phyloP scores from a whole-genome alignment of 129 eudicot species.

The Helianthus annuus region DNA sequence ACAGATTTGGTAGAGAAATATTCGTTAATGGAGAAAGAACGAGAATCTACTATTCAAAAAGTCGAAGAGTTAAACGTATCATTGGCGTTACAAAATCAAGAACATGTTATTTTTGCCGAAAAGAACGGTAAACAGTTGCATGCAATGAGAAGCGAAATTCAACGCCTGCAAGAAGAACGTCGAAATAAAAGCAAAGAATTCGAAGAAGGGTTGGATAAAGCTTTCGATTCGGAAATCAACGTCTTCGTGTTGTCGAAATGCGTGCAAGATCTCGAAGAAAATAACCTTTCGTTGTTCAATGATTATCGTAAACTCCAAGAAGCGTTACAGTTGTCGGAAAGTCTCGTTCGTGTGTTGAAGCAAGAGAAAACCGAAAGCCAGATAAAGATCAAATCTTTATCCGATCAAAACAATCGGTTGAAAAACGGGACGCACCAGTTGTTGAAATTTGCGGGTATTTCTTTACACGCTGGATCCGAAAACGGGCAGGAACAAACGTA shows the following conservation, averaged over 20 bases:
- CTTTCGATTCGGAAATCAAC: conserved; percentile 57
- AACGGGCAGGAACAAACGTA: conserved; percentile 43
- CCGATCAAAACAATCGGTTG: conserved; percentile 45
- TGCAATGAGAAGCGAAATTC: conserved; percentile 46
- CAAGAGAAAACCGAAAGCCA: conserved; percentile 44
- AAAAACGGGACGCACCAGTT: conserved; percentile 55
- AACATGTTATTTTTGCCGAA: conserved; percentile 47
- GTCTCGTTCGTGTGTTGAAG: conserved; percentile 49
- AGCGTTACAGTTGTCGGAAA: conserved; percentile 48
- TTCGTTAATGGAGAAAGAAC: conserved; percentile 59
- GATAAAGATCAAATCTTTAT: conserved; percentile 49
- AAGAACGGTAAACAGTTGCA: conserved; percentile 39
- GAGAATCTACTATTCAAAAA: conserved; percentile 48
- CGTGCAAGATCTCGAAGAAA: conserved; percentile 60
- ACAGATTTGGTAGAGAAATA: conserved; percentile 58
- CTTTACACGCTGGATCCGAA: conserved; percentile 31
- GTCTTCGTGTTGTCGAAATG: conserved; percentile 53
- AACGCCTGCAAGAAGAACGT: conserved; percentile 49
- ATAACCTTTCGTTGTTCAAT: conserved; percentile 39
- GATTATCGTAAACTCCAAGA: conserved; percentile 61
- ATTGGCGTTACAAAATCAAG: conserved; percentile 61
- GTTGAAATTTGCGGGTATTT: conserved; percentile 47
- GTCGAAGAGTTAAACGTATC: conserved; percentile 58
- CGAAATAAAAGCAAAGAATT: conserved; percentile 47
- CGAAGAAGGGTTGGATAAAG: conserved; percentile 55